phyloP scores from a whole-genome alignment of 2,329 filamentous ascomycete species.

The Scopulariopsis brevicaulis region DNA sequence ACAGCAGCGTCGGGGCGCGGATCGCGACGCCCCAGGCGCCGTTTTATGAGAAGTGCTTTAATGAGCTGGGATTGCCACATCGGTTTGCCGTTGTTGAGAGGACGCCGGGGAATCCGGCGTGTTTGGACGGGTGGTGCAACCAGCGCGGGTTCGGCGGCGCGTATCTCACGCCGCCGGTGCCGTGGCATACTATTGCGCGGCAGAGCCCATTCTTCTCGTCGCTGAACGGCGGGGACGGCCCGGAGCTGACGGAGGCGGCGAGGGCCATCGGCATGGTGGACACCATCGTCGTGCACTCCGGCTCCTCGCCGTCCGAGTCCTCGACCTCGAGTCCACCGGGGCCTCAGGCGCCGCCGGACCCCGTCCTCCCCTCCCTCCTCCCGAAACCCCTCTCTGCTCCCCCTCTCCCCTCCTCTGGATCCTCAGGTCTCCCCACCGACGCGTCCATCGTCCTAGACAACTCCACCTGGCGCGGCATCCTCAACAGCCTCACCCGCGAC shows the following conservation, averaged over 20 bases:
- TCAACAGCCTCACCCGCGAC: conserved; percentile 69
- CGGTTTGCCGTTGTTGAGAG: conserved; percentile 67
- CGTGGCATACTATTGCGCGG: conserved; percentile 48
- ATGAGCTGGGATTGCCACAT: conserved; percentile 76
- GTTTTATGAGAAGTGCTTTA: conserved; percentile 79
- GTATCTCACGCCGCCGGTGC: conserved; percentile 64
- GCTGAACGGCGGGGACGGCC: conserved; percentile 37
- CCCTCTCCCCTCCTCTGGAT: not conserved
- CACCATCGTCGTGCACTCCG: conserved; percentile 56
- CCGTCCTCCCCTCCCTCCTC: no score
- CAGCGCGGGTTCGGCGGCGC: conserved; percentile 72
- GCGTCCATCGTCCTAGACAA: conserved; percentile 65
- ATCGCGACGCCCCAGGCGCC: conserved; percentile 59
- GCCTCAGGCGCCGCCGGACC: no score
- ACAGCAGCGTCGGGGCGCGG: conserved; percentile 52
- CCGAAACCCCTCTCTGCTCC: no score
- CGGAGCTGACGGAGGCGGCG: conserved; percentile 62
- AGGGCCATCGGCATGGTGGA: conserved; percentile 71
- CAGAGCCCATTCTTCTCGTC: conserved; percentile 37
- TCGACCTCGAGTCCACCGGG: conserved; percentile 4
- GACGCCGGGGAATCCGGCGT: conserved; percentile 49
- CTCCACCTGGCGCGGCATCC: conserved; percentile 74
- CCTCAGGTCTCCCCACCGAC: conserved; percentile 29
- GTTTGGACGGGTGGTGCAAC: conserved; percentile 60
- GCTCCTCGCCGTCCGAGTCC: conserved; percentile 19